Evolutionary conservation across 371 early-diverging fungal species (phyloP).

Genomic region (Fennellomyces sp.): DNA sequence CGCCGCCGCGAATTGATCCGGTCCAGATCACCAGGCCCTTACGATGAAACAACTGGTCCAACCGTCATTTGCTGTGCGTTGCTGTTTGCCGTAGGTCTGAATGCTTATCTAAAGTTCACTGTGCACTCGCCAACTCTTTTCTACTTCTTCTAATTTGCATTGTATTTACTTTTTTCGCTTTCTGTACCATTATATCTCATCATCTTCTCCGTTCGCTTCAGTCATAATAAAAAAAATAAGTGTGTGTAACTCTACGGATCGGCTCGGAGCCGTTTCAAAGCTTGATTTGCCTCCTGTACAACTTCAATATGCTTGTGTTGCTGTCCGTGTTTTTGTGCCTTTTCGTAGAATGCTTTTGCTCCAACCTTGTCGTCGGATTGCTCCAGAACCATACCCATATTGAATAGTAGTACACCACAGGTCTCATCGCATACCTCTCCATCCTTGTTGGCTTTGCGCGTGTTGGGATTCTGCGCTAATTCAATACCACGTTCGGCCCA

Average conservation of each 20-base stretch:
- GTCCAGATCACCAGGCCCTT: slow-evolving; percentile 74
- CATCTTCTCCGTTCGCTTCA: background rate
- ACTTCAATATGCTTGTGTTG: slow-evolving; percentile 28
- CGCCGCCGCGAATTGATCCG: slow-evolving; percentile 90
- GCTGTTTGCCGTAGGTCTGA: slow-evolving; percentile 86
- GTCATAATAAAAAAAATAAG: background rate
- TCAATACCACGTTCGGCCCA: slow-evolving; percentile 67
- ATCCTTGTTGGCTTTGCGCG: slow-evolving; percentile 41
- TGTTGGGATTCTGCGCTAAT: slow-evolving; percentile 54
- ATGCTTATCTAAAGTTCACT: slow-evolving; percentile 83
- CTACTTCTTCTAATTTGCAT: slow-evolving; percentile 26
- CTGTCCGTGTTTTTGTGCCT: slow-evolving; percentile 34
- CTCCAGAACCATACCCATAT: slow-evolving; percentile 68
- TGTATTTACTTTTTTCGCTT: background rate
- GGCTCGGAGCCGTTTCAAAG: slow-evolving; percentile 28
- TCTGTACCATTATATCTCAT: slow-evolving; percentile 7
- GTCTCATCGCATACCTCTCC: slow-evolving; percentile 56
- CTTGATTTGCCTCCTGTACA: slow-evolving; percentile 38
- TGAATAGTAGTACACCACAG: slow-evolving; percentile 60
- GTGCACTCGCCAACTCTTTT: slow-evolving; percentile 24
- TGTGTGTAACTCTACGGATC: background rate
- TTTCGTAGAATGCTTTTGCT: slow-evolving; percentile 33
- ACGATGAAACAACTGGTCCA: slow-evolving; percentile 80
- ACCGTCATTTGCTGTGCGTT: slow-evolving; percentile 86
- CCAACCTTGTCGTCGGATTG: slow-evolving; percentile 37